Evolutionary conservation across 2,329 filamentous ascomycete species (phyloP).

Genomic region (Paramyrothecium roridum): DNA sequence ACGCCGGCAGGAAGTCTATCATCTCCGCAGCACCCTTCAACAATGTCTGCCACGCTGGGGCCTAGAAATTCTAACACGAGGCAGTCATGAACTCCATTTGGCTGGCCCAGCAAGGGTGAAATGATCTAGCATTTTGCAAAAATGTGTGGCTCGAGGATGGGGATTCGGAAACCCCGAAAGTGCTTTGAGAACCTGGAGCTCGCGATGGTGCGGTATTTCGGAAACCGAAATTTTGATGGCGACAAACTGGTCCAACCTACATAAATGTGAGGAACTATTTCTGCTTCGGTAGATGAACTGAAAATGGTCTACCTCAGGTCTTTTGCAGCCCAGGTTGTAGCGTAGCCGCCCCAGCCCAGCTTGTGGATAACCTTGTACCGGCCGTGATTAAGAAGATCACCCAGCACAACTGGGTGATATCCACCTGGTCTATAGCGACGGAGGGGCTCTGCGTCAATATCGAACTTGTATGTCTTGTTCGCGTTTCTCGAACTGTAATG

Average conservation of each 20-base stretch:
- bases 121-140: constrained; percentile 5
- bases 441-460: constrained; percentile 12
- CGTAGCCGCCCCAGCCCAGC: constrained; percentile 38
- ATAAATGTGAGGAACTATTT: neutral
- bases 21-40: constrained; percentile 2
- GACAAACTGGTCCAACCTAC: constrained; percentile 6
- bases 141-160: neutral
- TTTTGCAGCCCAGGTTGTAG: constrained; percentile 41
- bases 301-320: constrained; percentile 18
- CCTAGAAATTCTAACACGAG: constrained; percentile 8
- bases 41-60: constrained; percentile 4
- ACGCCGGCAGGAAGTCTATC: constrained; percentile 7
- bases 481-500: neutral
- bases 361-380: constrained; percentile 41
- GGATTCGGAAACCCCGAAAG: neutral
- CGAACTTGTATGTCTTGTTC: constrained; percentile 5
- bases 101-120: constrained; percentile 5
- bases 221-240: constrained; percentile 11
- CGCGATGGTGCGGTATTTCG: neutral
- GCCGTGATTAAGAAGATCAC: constrained; percentile 30
- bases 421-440: constrained; percentile 30
- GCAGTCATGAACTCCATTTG: constrained; percentile 10
- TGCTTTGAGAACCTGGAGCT: constrained; percentile 3
- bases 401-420: constrained; percentile 37
- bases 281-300: neutral